These are phyloP conservation scores for Penicillium sclerotiorum DNA, from an alignment of 2,329 filamentous ascomycete genomes.

Conservation along the genomic window DNA sequence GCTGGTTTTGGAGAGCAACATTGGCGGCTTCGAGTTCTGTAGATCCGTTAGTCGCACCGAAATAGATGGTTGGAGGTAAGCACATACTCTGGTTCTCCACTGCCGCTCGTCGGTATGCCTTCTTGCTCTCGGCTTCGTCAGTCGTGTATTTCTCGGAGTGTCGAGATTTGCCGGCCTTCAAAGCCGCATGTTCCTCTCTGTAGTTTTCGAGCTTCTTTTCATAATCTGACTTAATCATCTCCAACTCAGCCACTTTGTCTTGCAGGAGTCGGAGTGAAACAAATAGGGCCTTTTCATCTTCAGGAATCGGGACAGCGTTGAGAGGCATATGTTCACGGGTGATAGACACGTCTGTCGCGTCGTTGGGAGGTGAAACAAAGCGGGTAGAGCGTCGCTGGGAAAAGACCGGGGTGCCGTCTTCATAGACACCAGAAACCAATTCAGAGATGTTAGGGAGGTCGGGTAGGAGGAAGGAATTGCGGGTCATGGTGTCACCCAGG, in stretches of 20 bases:
- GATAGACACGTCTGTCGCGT: conserved; percentile 34
- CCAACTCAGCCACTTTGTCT: conserved; percentile 59
- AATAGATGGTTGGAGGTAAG: conserved; percentile 16
- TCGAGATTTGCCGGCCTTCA: conserved; percentile 48
- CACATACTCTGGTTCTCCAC: conserved; percentile 44
- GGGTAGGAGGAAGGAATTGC: conserved; percentile 63
- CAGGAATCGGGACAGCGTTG: conserved; percentile 59
- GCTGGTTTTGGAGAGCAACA: conserved; percentile 56
- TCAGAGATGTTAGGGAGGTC: conserved; percentile 64
- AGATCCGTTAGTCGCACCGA: conserved; percentile 5
- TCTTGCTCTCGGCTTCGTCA: conserved; percentile 51
- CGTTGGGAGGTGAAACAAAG: conserved; percentile 53
- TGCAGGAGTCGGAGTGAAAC: conserved; percentile 61
- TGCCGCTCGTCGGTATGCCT: conserved; percentile 30
- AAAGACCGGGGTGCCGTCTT: conserved; percentile 61
- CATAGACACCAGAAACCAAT: conserved; percentile 60
- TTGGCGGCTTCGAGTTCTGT: conserved; percentile 56
- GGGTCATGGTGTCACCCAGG: conserved; percentile 53
- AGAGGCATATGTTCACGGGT: conserved; percentile 50
- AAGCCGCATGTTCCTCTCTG: conserved; percentile 54
- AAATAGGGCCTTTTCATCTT: conserved; percentile 66
- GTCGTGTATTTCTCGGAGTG: conserved; percentile 41
- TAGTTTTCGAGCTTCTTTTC: conserved; percentile 55
- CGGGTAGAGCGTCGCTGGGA: conserved; percentile 55
- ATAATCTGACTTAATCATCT: conserved; percentile 56